Percentiles rank a stretch among this genome's conserved stretches.
Conservation (phyloP, 139 green algal genomes). For the Spirogloea muscicola region DNA sequence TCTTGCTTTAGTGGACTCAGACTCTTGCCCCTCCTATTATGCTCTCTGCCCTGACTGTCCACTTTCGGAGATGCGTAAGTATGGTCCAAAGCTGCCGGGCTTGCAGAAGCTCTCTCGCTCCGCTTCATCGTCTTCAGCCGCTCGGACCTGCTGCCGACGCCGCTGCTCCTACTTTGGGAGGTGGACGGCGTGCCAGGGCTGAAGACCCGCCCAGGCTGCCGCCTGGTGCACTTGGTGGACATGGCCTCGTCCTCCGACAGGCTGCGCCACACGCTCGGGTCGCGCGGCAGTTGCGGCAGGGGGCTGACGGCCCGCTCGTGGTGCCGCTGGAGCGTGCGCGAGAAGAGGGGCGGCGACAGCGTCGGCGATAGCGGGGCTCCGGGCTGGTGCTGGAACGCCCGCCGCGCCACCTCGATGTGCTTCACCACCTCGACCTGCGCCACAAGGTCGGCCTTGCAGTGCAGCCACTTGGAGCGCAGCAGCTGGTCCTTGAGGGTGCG, state of each 20-base stretch:
- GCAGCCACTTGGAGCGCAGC: conserved; percentile 49
- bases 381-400: conserved; percentile 38
- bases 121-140: too few species aligned
- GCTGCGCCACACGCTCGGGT: neutral
- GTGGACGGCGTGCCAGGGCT: too few species aligned
- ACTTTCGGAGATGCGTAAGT: too few species aligned
- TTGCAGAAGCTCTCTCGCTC: too few species aligned
- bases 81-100: too few species aligned
- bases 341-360: neutral
- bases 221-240: neutral
- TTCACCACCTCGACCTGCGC: conserved; percentile 55
- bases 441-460: conserved; percentile 52
- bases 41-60: too few species aligned
- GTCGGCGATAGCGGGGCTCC: neutral
- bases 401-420: conserved; percentile 48
- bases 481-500: conserved; percentile 40
- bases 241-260: neutral
- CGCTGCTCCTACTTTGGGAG: too few species aligned
- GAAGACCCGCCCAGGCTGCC: too few species aligned
- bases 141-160: too few species aligned
- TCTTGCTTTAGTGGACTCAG: conserved; percentile 1
- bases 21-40: too few species aligned
- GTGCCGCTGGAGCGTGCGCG: neutral
- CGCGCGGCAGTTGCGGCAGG: neutral
- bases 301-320: neutral